Evolutionary conservation across 78 protist genomes (phyloP).

Genomic region (Pelomyxa schiedti): DNA sequence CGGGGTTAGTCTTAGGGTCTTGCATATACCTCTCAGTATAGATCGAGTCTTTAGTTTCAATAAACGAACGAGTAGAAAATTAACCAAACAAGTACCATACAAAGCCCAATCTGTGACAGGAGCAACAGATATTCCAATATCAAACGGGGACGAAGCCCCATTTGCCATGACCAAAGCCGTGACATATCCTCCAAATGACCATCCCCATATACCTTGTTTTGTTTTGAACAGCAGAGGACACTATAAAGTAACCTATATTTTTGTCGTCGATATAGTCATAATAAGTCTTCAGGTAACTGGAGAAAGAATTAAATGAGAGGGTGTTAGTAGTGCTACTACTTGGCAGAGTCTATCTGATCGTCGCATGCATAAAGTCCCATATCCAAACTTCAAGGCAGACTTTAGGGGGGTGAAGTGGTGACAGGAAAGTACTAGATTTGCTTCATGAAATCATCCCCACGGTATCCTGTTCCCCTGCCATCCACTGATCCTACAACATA

Average conservation of each 20-base stretch:
- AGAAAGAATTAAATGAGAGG: no score
- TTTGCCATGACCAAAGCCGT: background rate
- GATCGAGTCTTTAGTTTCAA: background rate
- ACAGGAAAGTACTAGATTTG: background rate
- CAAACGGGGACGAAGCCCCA: background rate
- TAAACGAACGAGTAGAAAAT: background rate
- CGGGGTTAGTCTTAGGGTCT: background rate
- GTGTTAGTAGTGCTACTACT: no score
- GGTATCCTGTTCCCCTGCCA: background rate
- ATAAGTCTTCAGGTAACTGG: no score
- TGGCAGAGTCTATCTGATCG: no score
- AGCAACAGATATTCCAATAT: background rate
- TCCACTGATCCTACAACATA: background rate
- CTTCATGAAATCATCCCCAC: background rate
- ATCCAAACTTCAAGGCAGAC: no score
- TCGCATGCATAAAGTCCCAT: no score
- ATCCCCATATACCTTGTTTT: background rate
- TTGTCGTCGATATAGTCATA: no score
- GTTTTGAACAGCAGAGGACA: no score
- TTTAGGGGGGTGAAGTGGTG: no score
- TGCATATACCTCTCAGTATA: slow-evolving; percentile 3
- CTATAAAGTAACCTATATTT: no score
- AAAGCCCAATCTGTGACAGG: slow-evolving; percentile 6
- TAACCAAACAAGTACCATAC: background rate
- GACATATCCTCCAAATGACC: background rate